These are phyloP conservation scores for Drosera spatulata DNA, from an alignment of 179 eudicot genomes.

Conservation along the genomic window DNA sequence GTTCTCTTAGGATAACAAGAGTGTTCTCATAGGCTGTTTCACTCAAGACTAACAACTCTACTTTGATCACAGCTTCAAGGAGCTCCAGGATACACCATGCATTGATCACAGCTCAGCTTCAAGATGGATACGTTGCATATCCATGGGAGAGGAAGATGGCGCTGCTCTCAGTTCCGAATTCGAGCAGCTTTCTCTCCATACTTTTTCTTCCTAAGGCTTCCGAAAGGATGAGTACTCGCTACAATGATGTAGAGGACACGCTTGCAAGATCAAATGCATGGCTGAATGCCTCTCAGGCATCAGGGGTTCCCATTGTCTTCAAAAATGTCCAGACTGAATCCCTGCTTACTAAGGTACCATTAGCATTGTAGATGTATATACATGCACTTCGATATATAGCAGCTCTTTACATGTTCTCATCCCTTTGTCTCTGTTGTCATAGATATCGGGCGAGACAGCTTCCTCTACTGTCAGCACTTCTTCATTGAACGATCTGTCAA, in stretches of 20 bases:
- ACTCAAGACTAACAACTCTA: too few species aligned
- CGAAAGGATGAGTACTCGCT: slow-evolving; percentile 21
- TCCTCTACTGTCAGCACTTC: slow-evolving; percentile 64
- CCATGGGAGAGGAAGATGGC: slow-evolving; percentile 81
- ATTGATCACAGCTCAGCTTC: slow-evolving; percentile 37
- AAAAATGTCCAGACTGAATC: slow-evolving; percentile 82
- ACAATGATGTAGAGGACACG: slow-evolving; percentile 75
- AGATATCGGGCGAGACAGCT: slow-evolving; percentile 85
- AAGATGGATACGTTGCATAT: slow-evolving; percentile 64
- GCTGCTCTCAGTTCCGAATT: slow-evolving; percentile 49
- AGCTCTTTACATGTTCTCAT: not conserved
- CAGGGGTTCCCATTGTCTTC: slow-evolving; percentile 59
- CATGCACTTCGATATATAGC: not conserved
- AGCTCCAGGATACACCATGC: slow-evolving; percentile 53
- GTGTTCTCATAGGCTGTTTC: too few species aligned
- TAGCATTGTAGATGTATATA: too few species aligned
- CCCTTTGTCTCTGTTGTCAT: slow-evolving; percentile 8
- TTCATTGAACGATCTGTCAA: slow-evolving; percentile 64
- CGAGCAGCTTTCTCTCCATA: slow-evolving; percentile 64
- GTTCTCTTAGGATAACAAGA: too few species aligned
- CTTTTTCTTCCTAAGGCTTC: slow-evolving; percentile 68
- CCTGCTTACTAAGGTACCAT: slow-evolving; percentile 69
- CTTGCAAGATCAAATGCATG: slow-evolving; percentile 83
- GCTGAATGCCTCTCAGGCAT: slow-evolving; percentile 60
- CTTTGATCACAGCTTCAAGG: slow-evolving; percentile 32